Base-by-base conservation (phyloP, 2,329 filamentous ascomycete genomes). In the Aotearoamyces nothofagi region DNA sequence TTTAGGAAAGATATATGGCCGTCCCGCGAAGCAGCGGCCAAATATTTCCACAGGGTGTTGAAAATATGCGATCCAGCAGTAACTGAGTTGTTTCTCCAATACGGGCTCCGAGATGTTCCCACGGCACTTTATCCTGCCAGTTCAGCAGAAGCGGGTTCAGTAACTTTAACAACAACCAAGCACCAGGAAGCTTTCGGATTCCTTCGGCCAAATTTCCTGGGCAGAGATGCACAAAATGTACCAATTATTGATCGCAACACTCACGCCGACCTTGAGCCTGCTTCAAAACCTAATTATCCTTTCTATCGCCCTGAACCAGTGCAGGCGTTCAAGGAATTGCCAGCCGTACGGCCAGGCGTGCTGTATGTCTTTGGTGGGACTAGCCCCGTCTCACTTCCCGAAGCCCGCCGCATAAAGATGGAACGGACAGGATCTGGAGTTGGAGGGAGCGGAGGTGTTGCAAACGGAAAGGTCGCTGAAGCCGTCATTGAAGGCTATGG, bases 111-210 rank as follows among this genome's bases (percentile, higher is more conserved):
- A 11, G 64, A 77, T 10, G 59, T 75, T 2, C 79, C 81, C 2
- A 83, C 79, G 0, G 43, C 46, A 5, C 44, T 75, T 10, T 66
- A 71, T 46, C 68, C 69, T 0, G 42, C 58, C 2, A 32, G 39
- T 5, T n/a, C n/a, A n/a, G 33, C 39, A 5, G 48, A 54, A 10
- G 45, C 45, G 9, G 48, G 54, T 10, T 54, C 62, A 17, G 76
- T 84, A 1, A 87, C 82, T 0, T 61, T 90, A 3, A 68, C 69
- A 2, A 96, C 87, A 1, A 77, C 82, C 1, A 83, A 86, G 43
- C 79, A 92, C 50, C 82, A 93, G 47, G 83, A 92, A 57, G 78
- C 90, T 32, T 76, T 82, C 45, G 83, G 75, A 1, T 90, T 78
- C 49, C 54, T 80, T 38, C 66, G 78, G 0, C 68, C 73, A 0